Conservation (phyloP, 352 stramenopile species). For the Phytophthora sansomeana region DNA sequence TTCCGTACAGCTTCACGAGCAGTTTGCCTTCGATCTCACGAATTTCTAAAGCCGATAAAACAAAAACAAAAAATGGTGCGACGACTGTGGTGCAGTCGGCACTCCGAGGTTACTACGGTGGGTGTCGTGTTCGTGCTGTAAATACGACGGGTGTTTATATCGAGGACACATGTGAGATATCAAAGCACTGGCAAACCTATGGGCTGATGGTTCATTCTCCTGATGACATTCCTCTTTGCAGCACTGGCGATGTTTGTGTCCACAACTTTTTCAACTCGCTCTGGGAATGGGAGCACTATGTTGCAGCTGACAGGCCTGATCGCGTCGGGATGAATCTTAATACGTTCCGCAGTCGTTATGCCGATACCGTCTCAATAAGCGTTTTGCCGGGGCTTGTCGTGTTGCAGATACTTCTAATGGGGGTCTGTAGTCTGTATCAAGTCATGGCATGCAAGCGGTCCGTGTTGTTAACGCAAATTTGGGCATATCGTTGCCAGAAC, state of each 20-base stretch:
- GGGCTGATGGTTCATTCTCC: conserved; percentile 34
- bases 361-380: conserved; percentile 27
- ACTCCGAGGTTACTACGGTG: conserved; percentile 36
- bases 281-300: conserved; percentile 31
- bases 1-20: no score
- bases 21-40: no score
- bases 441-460: no score
- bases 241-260: conserved; percentile 25
- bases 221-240: conserved; percentile 36
- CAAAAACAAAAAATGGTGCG: no score
- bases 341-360: conserved; percentile 26
- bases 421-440: no score
- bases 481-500: no score
- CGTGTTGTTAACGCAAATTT: no score
- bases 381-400: conserved; percentile 33
- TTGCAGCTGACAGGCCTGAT: conserved; percentile 1
- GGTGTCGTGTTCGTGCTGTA: conserved; percentile 25
- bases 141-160: no score
- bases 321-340: conserved; percentile 27
- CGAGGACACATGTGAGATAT: conserved; percentile 16
- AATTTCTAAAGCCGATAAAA: no score
- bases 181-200: conserved; percentile 26
- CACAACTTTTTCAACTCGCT: conserved; percentile 37
- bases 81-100: no score
- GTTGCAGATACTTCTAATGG: no score